Evolutionary conservation across 176 grass and related monocot species (phyloP), one percentile per base, ranked within the genome.

Genomic region (Oryza australiensis): DNA sequence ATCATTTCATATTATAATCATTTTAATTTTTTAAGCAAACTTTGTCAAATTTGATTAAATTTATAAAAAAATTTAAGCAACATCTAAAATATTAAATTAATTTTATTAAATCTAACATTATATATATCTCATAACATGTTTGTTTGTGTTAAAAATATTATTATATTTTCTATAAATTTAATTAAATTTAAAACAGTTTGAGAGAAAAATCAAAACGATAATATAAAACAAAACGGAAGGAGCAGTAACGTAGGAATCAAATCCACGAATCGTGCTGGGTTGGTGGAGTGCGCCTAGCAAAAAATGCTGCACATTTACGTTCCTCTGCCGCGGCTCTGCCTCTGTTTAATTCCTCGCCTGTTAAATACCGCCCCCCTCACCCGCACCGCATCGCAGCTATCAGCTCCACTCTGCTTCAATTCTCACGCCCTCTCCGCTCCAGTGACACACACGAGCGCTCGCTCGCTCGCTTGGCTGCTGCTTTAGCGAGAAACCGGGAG

Each of bases 281-380:
- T 43, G 77, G 53, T 81, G 82, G 82, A 64, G 77, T 57, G 72
- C 82, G 48, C 66, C 82, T 71, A 85, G 82, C 82, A 33, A 71
- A 76, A 76, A 75, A 33, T 53, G 33, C 22, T 71, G 72, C 72
- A 59, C 78, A 86, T 89, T 86, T 78, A 89, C 78, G 41, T 60
- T 60, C 27, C 27, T 46, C 73, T 38, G 43, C 27, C 23, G 27
- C 26, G 24, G 69, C 13, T 62, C 59, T 67, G 74, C 22, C 1
- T 60, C 55, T n/a, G 55, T 60, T 24, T 24, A 55, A 55, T n/a
- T 55, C 2, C 55, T 59, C 55, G 46, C 48, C 73, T 38, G 26
- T 90, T 86, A 90, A 86, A 86, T 81, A 72, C 83, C 78, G 66
- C 66, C 46, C 64, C 55, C 70, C 22, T 69, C 74, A 67, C 57